These are phyloP conservation scores for Phaseolus lunatus DNA, from an alignment of 306 rosid species.

Conservation along the genomic window DNA sequence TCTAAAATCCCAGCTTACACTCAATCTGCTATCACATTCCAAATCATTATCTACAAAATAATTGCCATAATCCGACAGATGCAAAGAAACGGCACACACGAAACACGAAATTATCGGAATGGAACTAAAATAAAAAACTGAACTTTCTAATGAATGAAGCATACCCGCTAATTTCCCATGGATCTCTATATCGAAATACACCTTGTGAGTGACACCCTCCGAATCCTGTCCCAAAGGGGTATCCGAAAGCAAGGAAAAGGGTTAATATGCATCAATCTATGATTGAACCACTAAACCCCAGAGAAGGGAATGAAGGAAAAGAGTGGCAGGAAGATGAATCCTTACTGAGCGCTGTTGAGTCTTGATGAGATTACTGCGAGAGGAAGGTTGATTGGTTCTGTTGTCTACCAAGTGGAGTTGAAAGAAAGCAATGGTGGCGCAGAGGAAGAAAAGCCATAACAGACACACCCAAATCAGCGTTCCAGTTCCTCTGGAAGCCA, in stretches of 20 bases:
- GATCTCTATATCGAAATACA: constrained; percentile 54
- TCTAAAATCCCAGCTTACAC: constrained; percentile 25
- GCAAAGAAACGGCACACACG: background rate
- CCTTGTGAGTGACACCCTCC: constrained; percentile 55
- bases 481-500: constrained; percentile 44
- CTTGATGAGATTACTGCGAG: background rate
- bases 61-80: constrained; percentile 11
- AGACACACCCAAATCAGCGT: constrained; percentile 27
- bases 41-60: constrained; percentile 27
- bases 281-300: constrained; percentile 15
- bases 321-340: background rate
- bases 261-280: background rate
- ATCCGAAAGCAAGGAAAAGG: constrained; percentile 21
- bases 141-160: constrained; percentile 18
- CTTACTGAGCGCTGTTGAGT: constrained; percentile 36
- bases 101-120: background rate
- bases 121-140: background rate
- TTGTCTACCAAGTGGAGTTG: constrained; percentile 53
- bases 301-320: background rate
- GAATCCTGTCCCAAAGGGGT: constrained; percentile 45
- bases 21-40: constrained; percentile 5
- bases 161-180: constrained; percentile 51
- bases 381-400: background rate
- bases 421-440: constrained; percentile 56
- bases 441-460: constrained; percentile 51